Conservation (phyloP, 2,329 filamentous ascomycete species). For the Talaromyces sp. region DNA sequence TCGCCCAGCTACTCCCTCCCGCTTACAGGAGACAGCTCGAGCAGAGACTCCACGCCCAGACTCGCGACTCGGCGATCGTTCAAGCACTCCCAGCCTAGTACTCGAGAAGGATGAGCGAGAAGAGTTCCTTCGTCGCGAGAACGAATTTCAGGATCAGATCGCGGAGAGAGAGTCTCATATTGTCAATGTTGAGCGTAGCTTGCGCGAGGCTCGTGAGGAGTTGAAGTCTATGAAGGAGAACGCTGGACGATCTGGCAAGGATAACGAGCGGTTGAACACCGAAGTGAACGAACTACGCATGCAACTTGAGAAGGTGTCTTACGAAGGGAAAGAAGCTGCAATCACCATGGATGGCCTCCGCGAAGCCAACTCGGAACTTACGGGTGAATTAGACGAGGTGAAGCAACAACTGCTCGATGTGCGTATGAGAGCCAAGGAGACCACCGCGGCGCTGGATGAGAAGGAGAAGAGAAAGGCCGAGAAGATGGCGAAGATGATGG, state of each 20-base stretch:
- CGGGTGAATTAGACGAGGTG: slow-evolving; percentile 86
- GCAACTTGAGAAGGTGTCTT: slow-evolving; percentile 92
- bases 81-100: slow-evolving; percentile 82
- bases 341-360: slow-evolving; percentile 98
- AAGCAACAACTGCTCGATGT: slow-evolving; percentile 96
- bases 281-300: slow-evolving; percentile 94
- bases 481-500: slow-evolving; percentile 99
- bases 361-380: slow-evolving; percentile 92
- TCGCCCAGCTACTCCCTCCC: slow-evolving; percentile 45
- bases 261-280: slow-evolving; percentile 82
- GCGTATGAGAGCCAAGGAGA: slow-evolving; percentile 95
- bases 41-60: slow-evolving; percentile 66
- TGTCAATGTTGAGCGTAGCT: slow-evolving; percentile 74
- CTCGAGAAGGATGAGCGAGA: slow-evolving; percentile 96
- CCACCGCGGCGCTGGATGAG: slow-evolving; percentile 84
- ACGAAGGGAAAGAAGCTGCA: slow-evolving; percentile 93
- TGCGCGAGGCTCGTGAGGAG: slow-evolving; percentile 85
- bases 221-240: slow-evolving; percentile 82
- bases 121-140: slow-evolving; percentile 91
- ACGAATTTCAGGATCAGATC: slow-evolving; percentile 95
- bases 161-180: slow-evolving; percentile 88
- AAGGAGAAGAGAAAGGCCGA: slow-evolving; percentile 99
- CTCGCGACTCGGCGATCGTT: slow-evolving; percentile 73
- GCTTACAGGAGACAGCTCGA: slow-evolving; percentile 50
- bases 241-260: slow-evolving; percentile 77